A percentile compares a stretch with the other conserved stretches of the same genome.
phyloP scores from a whole-genome alignment of 352 stramenopile species.

The Phytophthora niederhauseri region DNA sequence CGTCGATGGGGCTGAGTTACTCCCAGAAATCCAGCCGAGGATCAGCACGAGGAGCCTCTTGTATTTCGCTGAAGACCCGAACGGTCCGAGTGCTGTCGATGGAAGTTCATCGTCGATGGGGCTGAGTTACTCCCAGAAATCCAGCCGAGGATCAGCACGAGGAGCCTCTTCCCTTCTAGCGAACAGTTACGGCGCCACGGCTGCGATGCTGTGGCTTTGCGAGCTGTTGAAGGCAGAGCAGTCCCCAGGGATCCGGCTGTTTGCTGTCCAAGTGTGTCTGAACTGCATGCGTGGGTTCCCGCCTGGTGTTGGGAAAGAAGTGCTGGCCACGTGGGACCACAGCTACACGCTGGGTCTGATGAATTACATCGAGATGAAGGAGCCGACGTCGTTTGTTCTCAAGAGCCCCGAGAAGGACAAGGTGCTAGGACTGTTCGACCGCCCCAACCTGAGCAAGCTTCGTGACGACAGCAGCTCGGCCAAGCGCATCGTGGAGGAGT shows the following conservation, averaged over 20 bases:
- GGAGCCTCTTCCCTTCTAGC: constrained; percentile 33
- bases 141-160: constrained; percentile 21
- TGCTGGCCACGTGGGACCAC: constrained; percentile 84
- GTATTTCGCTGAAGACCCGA: constrained; percentile 86
- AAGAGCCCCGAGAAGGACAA: constrained; percentile 80
- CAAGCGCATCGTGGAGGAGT: constrained; percentile 62
- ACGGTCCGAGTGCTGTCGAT: constrained; percentile 27
- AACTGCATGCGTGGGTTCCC: constrained; percentile 86
- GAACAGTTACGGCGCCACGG: constrained; percentile 69
- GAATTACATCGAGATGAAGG: constrained; percentile 81
- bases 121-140: constrained; percentile 24
- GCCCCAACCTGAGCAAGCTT: constrained; percentile 64
- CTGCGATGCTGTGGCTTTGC: constrained; percentile 73
- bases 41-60: constrained; percentile 12
- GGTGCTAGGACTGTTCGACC: constrained; percentile 62
- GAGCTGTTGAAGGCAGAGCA: constrained; percentile 67
- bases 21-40: constrained; percentile 26
- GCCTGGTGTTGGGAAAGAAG: constrained; percentile 66
- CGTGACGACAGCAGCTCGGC: constrained; percentile 80
- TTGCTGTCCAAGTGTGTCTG: constrained; percentile 78
- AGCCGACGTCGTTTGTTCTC: constrained; percentile 75
- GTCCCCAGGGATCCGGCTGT: constrained; percentile 75
- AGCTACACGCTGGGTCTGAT: constrained; percentile 80
- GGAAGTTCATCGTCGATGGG: constrained; percentile 21
- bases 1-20: constrained; percentile 24